Evolutionary conservation across 2,329 filamentous ascomycete species (phyloP).

Genomic region (Fusarium falciforme): DNA sequence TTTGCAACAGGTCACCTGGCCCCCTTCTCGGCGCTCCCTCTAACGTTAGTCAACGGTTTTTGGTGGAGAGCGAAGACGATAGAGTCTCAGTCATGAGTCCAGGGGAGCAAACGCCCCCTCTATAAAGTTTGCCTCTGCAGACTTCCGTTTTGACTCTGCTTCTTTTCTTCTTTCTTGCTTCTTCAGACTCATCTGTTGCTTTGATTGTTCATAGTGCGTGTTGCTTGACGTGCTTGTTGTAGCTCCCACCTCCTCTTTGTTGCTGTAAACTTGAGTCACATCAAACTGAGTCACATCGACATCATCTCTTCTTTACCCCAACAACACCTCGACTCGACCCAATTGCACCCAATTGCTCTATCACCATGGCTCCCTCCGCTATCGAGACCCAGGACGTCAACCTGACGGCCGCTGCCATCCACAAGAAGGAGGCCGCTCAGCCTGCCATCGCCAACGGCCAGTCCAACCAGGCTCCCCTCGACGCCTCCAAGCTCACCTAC

Average conservation of each 20-base stretch:
- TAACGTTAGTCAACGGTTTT: background rate
- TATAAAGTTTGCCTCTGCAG: background rate
- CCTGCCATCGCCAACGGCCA: conserved; percentile 50
- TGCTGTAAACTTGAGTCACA: conserved; percentile 10
- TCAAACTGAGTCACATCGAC: conserved; percentile 9
- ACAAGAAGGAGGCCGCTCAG: conserved; percentile 59
- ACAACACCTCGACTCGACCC: background rate
- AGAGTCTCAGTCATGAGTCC: conserved; percentile 3
- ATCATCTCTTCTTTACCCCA: background rate
- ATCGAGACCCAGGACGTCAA: conserved; percentile 60
- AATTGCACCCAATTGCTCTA: background rate
- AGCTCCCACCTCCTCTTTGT: background rate
- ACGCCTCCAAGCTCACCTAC: conserved; percentile 71
- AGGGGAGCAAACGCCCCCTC: background rate
- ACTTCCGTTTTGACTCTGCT: background rate
- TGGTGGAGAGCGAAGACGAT: conserved; percentile 16
- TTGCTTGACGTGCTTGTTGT: conserved; percentile 1
- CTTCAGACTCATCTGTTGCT: background rate
- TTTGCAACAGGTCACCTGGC: conserved; percentile 27
- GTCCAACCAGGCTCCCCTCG: conserved; percentile 67
- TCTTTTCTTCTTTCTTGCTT: background rate
- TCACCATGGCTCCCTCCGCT: conserved; percentile 62
- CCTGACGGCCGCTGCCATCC: conserved; percentile 63
- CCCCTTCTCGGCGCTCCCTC: conserved; percentile 6
- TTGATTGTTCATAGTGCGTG: background rate